Evolutionary conservation across 1,139 yeast species (phyloP).

Genomic region (Hansenula lynferdii): DNA sequence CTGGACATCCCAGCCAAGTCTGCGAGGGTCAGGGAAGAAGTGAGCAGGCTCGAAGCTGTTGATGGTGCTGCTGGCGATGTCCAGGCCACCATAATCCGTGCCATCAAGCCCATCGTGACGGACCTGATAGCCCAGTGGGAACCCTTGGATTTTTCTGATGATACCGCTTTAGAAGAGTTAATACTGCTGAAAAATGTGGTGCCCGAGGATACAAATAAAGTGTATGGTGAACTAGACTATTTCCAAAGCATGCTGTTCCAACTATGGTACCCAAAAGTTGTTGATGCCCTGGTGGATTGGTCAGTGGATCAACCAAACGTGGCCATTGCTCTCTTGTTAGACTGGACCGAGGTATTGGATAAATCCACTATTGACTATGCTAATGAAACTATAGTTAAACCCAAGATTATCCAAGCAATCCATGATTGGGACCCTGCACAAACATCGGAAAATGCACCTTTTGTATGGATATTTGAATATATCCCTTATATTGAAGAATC

Average conservation of each 20-base stretch:
- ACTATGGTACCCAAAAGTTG: constrained; percentile 32
- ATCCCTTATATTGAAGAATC: constrained; percentile 27
- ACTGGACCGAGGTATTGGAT: constrained; percentile 38
- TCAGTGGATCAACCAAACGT: constrained; percentile 24
- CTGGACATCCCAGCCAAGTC: background rate
- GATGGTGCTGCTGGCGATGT: constrained; percentile 8
- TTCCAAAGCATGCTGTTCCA: constrained; percentile 32
- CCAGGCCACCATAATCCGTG: constrained; percentile 26
- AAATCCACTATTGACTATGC: constrained; percentile 26
- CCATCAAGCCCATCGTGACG: constrained; percentile 24
- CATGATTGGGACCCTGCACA: constrained; percentile 29
- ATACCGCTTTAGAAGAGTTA: constrained; percentile 20
- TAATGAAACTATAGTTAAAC: constrained; percentile 27
- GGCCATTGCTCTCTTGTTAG: constrained; percentile 32
- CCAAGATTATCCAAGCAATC: constrained; percentile 31
- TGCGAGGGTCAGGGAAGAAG: background rate
- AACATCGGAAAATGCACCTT: constrained; percentile 25
- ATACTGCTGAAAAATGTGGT: constrained; percentile 22
- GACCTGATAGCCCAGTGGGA: constrained; percentile 30
- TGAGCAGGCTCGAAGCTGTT: background rate
- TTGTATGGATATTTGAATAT: constrained; percentile 43
- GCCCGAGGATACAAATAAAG: constrained; percentile 1
- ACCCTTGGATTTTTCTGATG: constrained; percentile 28
- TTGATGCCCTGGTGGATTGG: constrained; percentile 30
- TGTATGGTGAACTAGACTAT: constrained; percentile 17